Conservation (phyloP, 148 eudicot species). For the Agrostemma githago region DNA sequence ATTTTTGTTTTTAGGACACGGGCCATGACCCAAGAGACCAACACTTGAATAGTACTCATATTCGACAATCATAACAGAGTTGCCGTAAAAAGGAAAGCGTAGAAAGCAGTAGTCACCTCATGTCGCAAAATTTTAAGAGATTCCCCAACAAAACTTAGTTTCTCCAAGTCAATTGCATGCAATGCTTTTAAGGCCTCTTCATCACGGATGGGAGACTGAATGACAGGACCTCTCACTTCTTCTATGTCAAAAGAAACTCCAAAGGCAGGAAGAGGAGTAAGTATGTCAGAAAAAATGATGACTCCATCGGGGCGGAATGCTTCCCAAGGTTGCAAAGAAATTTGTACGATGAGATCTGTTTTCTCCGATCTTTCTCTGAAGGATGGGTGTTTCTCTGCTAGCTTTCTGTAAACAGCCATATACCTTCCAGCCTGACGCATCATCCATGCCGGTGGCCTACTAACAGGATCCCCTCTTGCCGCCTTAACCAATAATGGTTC, state of each 20-base stretch:
- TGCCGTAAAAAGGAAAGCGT: slow-evolving; percentile 1
- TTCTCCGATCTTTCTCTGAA: slow-evolving; percentile 99
- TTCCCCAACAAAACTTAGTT: slow-evolving; percentile 76
- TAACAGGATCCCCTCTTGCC: slow-evolving; percentile 76
- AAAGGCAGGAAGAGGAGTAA: slow-evolving; percentile 96
- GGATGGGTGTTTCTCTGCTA: slow-evolving; percentile 91
- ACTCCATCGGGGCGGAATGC: slow-evolving; percentile 97
- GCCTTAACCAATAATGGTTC: slow-evolving; percentile 91
- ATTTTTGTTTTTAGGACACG: background rate
- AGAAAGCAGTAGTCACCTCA: slow-evolving; percentile 48
- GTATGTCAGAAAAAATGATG: slow-evolving; percentile 95
- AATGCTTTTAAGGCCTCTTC: slow-evolving; percentile 74
- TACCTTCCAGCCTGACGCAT: slow-evolving; percentile 99
- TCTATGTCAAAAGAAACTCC: slow-evolving; percentile 99
- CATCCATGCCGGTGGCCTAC: slow-evolving; percentile 99
- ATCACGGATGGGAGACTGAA: slow-evolving; percentile 80
- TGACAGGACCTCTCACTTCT: slow-evolving; percentile 95
- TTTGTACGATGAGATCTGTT: slow-evolving; percentile 97
- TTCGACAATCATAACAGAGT: background rate
- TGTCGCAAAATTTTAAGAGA: slow-evolving; percentile 68
- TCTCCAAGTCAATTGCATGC: slow-evolving; percentile 80
- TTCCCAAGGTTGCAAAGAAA: slow-evolving; percentile 99
- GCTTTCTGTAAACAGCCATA: slow-evolving; percentile 97
- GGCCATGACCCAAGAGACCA: background rate
- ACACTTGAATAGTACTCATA: background rate